Evolutionary conservation across 768 basidiomycete species (phyloP).

Genomic region (Kwoniella sp.): DNA sequence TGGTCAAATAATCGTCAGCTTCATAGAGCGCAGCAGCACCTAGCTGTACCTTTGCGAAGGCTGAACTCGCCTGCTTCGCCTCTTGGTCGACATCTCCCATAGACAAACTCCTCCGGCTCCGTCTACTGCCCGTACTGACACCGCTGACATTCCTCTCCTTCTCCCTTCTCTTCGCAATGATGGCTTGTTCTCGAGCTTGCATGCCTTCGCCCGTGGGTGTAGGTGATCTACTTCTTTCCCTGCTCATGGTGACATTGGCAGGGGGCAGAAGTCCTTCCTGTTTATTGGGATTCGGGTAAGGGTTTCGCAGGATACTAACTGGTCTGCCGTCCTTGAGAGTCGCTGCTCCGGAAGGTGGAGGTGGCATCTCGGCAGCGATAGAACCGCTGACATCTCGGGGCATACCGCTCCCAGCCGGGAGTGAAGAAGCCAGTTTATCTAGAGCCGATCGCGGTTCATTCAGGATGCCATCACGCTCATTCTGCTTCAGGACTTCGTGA

Average conservation of each 20-base stretch:
- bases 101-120: constrained; percentile 46
- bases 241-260: neutral
- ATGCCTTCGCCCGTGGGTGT: constrained; percentile 29
- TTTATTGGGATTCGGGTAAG: constrained; percentile 22
- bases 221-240: constrained; percentile 12
- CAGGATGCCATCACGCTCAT: constrained; percentile 32
- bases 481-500: constrained; percentile 42
- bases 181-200: constrained; percentile 33
- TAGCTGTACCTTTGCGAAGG: neutral
- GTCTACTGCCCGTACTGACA: constrained; percentile 19
- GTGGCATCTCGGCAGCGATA: constrained; percentile 27
- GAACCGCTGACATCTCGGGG: constrained; percentile 20
- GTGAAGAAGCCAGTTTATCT: constrained; percentile 32
- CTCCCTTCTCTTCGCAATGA: constrained; percentile 39
- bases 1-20: constrained; percentile 13
- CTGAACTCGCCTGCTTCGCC: constrained; percentile 27
- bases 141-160: constrained; percentile 23
- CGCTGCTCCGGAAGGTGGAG: constrained; percentile 6
- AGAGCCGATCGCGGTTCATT: constrained; percentile 49
- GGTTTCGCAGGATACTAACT: constrained; percentile 35
- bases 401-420: constrained; percentile 4
- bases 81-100: constrained; percentile 45
- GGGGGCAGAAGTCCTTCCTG: constrained; percentile 13
- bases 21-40: neutral
- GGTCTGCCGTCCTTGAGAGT: constrained; percentile 12